phyloP scores from a whole-genome alignment of 2,329 filamentous ascomycete genomes.

The Diaporthe sp. region DNA sequence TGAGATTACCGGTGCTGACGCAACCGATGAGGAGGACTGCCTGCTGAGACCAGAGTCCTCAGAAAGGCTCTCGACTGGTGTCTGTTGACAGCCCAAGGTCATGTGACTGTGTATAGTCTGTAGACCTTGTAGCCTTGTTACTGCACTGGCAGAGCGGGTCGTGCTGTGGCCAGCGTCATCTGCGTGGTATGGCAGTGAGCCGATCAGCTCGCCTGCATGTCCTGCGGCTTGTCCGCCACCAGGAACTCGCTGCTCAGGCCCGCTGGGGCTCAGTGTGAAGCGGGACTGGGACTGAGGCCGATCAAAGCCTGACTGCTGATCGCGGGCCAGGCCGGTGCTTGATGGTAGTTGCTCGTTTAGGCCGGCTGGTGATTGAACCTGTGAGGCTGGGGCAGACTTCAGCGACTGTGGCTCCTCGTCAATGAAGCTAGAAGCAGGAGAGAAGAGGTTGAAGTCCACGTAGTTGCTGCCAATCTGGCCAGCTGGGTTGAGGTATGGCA shows the following conservation, averaged over 20 bases:
- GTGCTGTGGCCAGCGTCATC: slow-evolving; percentile 29
- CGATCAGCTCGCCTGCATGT: slow-evolving; percentile 1
- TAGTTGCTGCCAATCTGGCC: slow-evolving; percentile 59
- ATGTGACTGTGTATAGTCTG: neutral
- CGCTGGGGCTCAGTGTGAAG: slow-evolving; percentile 3
- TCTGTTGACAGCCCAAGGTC: neutral
- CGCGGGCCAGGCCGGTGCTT: slow-evolving; percentile 20
- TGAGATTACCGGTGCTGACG: slow-evolving; percentile 27
- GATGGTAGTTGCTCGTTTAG: slow-evolving; percentile 1
- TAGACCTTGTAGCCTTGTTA: slow-evolving; percentile 3
- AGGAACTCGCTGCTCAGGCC: slow-evolving; percentile 16
- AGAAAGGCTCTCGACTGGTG: neutral
- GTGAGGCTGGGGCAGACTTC: slow-evolving; percentile 38
- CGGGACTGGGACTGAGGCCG: slow-evolving; percentile 14
- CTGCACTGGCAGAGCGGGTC: neutral
- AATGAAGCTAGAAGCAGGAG: slow-evolving; percentile 62
- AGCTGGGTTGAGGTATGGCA: slow-evolving; percentile 59
- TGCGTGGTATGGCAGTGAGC: slow-evolving; percentile 34
- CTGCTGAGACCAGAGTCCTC: slow-evolving; percentile 5
- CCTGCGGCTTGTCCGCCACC: neutral
- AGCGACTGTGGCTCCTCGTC: slow-evolving; percentile 61
- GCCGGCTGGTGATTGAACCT: slow-evolving; percentile 7
- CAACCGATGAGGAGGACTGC: neutral
- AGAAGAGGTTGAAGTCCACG: slow-evolving; percentile 70
- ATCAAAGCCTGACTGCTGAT: slow-evolving; percentile 31